phyloP scores from a whole-genome alignment of 2,329 filamentous ascomycete genomes.

The Penicillium italicum region DNA sequence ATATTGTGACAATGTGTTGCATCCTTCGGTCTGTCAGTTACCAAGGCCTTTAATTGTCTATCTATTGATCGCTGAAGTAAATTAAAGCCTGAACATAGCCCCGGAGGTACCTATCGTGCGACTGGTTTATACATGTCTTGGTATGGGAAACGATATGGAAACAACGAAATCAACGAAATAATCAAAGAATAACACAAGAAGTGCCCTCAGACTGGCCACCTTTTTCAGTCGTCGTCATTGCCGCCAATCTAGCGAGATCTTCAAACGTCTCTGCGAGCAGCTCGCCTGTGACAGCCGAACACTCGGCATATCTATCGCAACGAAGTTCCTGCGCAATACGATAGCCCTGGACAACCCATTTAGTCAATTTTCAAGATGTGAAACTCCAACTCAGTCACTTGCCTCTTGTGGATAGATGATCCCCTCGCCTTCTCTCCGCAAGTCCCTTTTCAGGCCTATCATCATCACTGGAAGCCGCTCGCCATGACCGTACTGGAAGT shows the following conservation, averaged over 20 bases:
- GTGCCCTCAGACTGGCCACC: conserved; percentile 49
- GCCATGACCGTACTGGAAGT: conserved; percentile 49
- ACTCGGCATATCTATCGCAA: conserved; percentile 61
- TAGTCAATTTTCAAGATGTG: conserved; percentile 1
- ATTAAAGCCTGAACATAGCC: not conserved
- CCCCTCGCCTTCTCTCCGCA: conserved; percentile 47
- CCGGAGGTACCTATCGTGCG: not conserved
- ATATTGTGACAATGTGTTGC: not conserved
- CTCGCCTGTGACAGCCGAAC: conserved; percentile 59
- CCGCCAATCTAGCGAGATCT: conserved; percentile 57
- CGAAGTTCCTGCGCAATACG: conserved; percentile 58
- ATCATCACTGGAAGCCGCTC: conserved; percentile 56
- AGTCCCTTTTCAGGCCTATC: conserved; percentile 57
- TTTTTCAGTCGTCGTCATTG: conserved; percentile 54
- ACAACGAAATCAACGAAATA: not conserved
- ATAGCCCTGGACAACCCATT: conserved; percentile 44
- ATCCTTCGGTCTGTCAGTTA: not conserved
- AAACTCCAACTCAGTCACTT: conserved; percentile 27
- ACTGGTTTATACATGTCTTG: not conserved
- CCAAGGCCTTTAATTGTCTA: not conserved
- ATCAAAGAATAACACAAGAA: conserved; percentile 41
- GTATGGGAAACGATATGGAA: conserved; percentile 1
- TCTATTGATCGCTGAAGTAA: not conserved
- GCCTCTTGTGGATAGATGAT: conserved; percentile 45
- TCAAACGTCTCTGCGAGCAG: conserved; percentile 58